These are phyloP conservation scores for Suhomyces ambrosiae DNA, from an alignment of 1,139 yeast genomes.

Conservation along the genomic window DNA sequence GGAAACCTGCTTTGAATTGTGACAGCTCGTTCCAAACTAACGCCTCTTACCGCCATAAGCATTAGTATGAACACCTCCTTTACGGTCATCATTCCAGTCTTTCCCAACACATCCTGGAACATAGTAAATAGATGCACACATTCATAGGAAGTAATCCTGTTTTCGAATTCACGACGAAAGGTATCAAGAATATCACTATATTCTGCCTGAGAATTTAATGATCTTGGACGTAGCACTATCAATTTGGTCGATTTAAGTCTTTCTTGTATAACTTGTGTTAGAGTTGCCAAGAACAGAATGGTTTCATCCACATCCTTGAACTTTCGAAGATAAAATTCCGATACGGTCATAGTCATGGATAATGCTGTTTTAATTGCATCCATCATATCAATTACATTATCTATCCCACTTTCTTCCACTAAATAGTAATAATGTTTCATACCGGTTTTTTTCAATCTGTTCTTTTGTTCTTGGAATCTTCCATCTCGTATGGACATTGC, in stretches of 20 bases:
- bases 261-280: slow-evolving; percentile 54
- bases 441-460: slow-evolving; percentile 68
- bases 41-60: slow-evolving; percentile 79
- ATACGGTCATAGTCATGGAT: slow-evolving; percentile 67
- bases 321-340: slow-evolving; percentile 67
- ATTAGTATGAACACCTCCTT: slow-evolving; percentile 74
- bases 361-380: slow-evolving; percentile 78
- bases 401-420: slow-evolving; percentile 69
- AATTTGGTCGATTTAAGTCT: slow-evolving; percentile 38
- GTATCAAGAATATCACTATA: slow-evolving; percentile 42
- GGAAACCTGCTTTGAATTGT: slow-evolving; percentile 67
- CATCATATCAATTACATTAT: slow-evolving; percentile 45
- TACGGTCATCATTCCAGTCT: slow-evolving; percentile 69
- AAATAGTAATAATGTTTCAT: slow-evolving; percentile 70
- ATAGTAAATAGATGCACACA: slow-evolving; percentile 66
- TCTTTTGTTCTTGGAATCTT: slow-evolving; percentile 82
- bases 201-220: slow-evolving; percentile 54
- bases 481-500: slow-evolving; percentile 84
- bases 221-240: slow-evolving; percentile 51
- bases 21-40: slow-evolving; percentile 82
- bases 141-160: slow-evolving; percentile 30
- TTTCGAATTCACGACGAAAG: slow-evolving; percentile 49
- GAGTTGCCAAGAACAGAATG: slow-evolving; percentile 56
- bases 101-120: slow-evolving; percentile 72
- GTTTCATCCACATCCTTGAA: slow-evolving; percentile 79